phyloP scores from a whole-genome alignment of 192 early-diverging fungal species.

The Helicostylum pulchrum region DNA sequence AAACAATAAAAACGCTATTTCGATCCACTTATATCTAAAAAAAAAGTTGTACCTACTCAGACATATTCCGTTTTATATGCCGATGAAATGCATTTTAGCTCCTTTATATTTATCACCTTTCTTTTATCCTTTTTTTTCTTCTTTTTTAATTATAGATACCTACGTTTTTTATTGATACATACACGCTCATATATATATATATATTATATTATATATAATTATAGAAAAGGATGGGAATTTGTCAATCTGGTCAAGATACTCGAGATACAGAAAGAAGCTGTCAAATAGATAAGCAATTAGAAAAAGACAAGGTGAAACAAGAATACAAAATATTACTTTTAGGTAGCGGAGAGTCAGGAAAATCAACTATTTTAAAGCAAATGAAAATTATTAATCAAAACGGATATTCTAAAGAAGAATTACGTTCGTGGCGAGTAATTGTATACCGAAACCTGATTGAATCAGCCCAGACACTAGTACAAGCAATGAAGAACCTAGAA shows the following conservation, averaged over 20 bases:
- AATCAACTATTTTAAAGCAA: slow-evolving; percentile 95
- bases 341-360: slow-evolving; percentile 93
- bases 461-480: slow-evolving; percentile 72
- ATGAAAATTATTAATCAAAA: slow-evolving; percentile 97
- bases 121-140: slow-evolving; percentile 7
- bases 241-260: slow-evolving; percentile 26
- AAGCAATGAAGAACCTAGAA: slow-evolving; percentile 65
- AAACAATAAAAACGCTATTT: too few species aligned
- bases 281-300: slow-evolving; percentile 59
- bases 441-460: slow-evolving; percentile 87
- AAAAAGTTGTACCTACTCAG: too few species aligned
- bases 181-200: too few species aligned
- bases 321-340: slow-evolving; percentile 74
- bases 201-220: background rate
- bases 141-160: background rate
- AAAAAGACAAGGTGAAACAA: slow-evolving; percentile 61
- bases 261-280: slow-evolving; percentile 42
- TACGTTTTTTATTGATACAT: too few species aligned
- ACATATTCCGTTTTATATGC: too few species aligned
- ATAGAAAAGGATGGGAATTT: slow-evolving; percentile 20
- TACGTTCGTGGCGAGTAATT: slow-evolving; percentile 69
- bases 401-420: slow-evolving; percentile 81
- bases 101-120: background rate
- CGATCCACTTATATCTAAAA: too few species aligned
- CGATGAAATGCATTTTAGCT: too few species aligned